Percentiles rank a stretch among this genome's conserved stretches.
Evolutionary conservation across 371 early-diverging fungal species (phyloP).

Genomic region (Batkoa obscura): DNA sequence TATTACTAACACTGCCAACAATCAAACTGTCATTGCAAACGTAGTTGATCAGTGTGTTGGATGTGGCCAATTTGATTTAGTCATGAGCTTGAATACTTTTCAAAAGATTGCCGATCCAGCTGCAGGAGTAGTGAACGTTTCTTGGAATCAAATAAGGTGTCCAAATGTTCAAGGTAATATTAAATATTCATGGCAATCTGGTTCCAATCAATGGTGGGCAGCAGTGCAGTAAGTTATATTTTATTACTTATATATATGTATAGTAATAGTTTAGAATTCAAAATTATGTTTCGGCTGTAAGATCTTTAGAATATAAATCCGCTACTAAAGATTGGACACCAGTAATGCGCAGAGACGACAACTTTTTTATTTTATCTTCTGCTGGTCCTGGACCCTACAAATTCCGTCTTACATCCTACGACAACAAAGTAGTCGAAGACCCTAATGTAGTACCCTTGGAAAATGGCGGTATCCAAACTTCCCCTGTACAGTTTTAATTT

Average conservation of each 20-base stretch:
- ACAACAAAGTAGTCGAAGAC: neutral
- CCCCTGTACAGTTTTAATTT: neutral
- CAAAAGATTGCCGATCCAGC: neutral
- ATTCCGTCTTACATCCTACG: neutral
- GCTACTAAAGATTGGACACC: neutral
- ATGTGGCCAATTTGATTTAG: neutral
- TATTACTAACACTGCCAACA: neutral
- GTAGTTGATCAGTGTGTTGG: constrained; percentile 7
- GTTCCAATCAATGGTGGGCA: constrained; percentile 4
- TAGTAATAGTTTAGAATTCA: neutral
- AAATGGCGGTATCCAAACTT: neutral
- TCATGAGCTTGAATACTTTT: neutral
- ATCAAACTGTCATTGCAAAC: neutral
- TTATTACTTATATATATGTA: neutral
- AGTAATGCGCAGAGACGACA: constrained; percentile 1
- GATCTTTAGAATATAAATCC: neutral
- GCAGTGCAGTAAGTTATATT: constrained; percentile 3
- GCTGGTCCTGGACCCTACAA: neutral
- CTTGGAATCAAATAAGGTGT: constrained; percentile 1
- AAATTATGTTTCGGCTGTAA: constrained; percentile 2
- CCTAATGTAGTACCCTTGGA: neutral
- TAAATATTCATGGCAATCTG: constrained; percentile 1
- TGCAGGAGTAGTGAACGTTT: neutral
- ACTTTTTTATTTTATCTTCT: neutral
- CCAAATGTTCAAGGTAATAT: neutral